Conservation (phyloP, 2,329 filamentous ascomycete genomes). For the Tolypocladium nubicola region DNA sequence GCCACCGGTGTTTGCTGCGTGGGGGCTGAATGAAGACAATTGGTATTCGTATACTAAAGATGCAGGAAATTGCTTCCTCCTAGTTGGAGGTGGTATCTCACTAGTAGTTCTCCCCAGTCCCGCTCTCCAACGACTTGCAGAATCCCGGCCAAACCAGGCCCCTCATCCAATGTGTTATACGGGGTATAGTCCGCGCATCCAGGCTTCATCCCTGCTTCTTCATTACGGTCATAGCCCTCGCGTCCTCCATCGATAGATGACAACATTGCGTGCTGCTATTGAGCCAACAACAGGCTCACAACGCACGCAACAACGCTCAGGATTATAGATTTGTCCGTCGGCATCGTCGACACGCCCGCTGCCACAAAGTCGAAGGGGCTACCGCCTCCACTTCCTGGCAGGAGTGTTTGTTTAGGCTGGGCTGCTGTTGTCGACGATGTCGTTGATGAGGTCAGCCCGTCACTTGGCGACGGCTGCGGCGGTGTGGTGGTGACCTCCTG, state of each 20-base stretch:
- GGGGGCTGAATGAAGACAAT: neutral
- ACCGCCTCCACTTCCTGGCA: constrained; percentile 10
- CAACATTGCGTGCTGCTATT: neutral
- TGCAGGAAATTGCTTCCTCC: neutral
- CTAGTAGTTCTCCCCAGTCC: neutral
- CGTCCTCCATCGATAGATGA: neutral
- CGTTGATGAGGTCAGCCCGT: neutral
- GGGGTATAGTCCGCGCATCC: too few relatives aligned
- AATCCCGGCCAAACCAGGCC: neutral
- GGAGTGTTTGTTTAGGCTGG: constrained; percentile 2
- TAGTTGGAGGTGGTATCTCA: neutral
- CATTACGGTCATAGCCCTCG: neutral
- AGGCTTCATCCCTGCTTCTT: neutral
- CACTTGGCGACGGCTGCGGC: neutral
- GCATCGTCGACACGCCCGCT: neutral
- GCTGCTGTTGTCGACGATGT: constrained; percentile 2
- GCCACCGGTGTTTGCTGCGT: neutral
- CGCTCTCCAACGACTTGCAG: neutral
- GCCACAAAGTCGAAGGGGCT: constrained; percentile 10
- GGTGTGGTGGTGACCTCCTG: neutral
- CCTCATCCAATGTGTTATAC: neutral
- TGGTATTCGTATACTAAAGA: neutral
- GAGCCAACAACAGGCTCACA: neutral
- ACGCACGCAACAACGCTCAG: neutral
- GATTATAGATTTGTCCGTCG: neutral